Base-by-base conservation (phyloP, 106 monocot genomes). In the Allium cepa region DNA sequence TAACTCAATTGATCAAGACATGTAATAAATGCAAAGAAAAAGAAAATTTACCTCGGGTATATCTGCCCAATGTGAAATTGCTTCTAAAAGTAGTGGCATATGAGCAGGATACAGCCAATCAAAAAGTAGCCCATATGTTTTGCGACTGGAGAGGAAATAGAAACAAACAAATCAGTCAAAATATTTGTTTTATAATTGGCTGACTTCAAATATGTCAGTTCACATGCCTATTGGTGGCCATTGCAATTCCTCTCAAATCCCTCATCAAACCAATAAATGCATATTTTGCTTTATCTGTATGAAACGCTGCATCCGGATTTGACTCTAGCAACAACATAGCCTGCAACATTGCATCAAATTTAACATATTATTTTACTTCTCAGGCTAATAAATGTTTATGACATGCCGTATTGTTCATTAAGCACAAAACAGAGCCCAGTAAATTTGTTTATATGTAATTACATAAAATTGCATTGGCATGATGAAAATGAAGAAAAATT, bases 261-360 rank as follows among this genome's bases (percentile, higher is more conserved):
- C 95, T 91, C 91, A 96, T 91, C 66, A 91, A 80, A 78, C 92
- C 97, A 85, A 92, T 93, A 49, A 93, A 87, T 47, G 90, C 84
- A 83, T 83, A 81, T 76, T 99, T 99, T 26, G 90, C 90, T 73
- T 79, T 81, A 81, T 99, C 92, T 27, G 90, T 90, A 55, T 81
- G 76, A 69, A 99, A 99, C 49, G 83, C 81, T 77, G 84, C 57
- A 74, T 99, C 97, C 52, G 92, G 79, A 45, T 87, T 93, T 71
- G 92, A 76, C 78, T 99, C 87, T 63, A 99, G 70, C 60, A 68
- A 80, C 61, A 83, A 18, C 66, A 90, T 71, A 70, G 90, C 90
- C 94, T 94, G 73, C 7, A 52, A 64, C 12, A 69, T 7, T 9
- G 71, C 53, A 62, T 47, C 17, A 66, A 36, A 46, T 13, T 55